Evolutionary conservation across 2,329 filamentous ascomycete genomes (phyloP), one percentile per base, ranked within the genome.

Genomic region (Myriangium duriaei): DNA sequence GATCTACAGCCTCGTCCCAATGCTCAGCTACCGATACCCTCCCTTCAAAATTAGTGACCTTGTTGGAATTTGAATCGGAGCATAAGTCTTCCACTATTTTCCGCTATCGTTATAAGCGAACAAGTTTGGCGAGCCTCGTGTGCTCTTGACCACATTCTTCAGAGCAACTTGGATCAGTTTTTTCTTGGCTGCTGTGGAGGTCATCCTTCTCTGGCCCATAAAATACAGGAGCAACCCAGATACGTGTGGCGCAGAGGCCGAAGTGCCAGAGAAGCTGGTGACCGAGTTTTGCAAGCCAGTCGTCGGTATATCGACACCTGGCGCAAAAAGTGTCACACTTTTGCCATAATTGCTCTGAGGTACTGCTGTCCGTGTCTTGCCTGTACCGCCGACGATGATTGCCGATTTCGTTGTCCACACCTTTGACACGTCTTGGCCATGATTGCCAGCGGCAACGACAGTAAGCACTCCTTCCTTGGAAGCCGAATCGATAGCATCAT

Each of bases 191-290:
- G 33, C 30, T 7, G 38, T 13, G 18, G 34, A 28, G 11, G 11
- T 30, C 5, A 37, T 38, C n/a, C 34, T 30, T n/a, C 37, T 38
- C 5, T 40, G 34, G 19, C 36, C 41, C 18, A 40, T 39, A 26
- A 43, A 59, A 57, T 81, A 82, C 30, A 74, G 76, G n/a, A 74
- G 74, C 5, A 82, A 63, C 34, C 79, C 79, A 32, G 73, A 70
- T 39, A 82, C 68, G 52, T 81, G 77, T 1, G 78, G 78, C 10
- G 69, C 69, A 24, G 78, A 75, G 73, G 77, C 77, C 26, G 68
- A 74, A 4, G 76, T 79, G 26, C 74, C 75, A 13, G 62, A 67
- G 48, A 74, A 62, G 21, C 49, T 61, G 32, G 56, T 57, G 52
- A 52, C 65, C 13, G 68, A 61, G 13, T 58, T 67, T 26, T 51